Percentiles rank a stretch among this genome's conserved stretches.
phyloP scores from a whole-genome alignment of 495 filamentous ascomycete genomes.

The Amorphotheca resinae region DNA sequence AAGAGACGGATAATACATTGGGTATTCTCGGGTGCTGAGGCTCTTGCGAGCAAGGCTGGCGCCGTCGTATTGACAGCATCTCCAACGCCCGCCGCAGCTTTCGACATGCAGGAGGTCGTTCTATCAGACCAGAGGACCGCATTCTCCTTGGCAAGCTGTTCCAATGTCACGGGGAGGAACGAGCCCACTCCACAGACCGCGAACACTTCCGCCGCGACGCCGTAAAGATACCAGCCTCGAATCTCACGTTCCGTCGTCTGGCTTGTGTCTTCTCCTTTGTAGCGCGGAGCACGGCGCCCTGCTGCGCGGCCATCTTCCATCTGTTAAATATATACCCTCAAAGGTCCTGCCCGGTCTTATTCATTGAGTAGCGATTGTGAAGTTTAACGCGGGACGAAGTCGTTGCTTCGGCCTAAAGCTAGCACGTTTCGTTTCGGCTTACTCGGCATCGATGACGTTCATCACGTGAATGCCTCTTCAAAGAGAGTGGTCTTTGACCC shows the following conservation, averaged over 20 bases:
- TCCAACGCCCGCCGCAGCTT: slow-evolving; percentile 9
- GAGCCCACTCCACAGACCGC: slow-evolving; percentile 87
- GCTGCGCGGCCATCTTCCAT: slow-evolving; percentile 13
- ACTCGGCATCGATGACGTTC: background rate
- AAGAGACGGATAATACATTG: slow-evolving; percentile 78
- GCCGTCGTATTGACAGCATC: slow-evolving; percentile 1
- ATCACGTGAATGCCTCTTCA: background rate
- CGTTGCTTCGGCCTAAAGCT: too few relatives aligned
- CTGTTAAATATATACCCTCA: background rate
- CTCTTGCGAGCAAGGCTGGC: slow-evolving; percentile 15
- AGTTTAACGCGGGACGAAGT: too few relatives aligned
- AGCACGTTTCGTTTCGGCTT: background rate
- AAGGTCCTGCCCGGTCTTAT: background rate
- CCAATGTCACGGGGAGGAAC: slow-evolving; percentile 89
- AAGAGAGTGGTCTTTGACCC: too few relatives aligned
- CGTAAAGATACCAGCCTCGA: slow-evolving; percentile 88
- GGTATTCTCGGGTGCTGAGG: slow-evolving; percentile 22
- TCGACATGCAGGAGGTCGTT: slow-evolving; percentile 50
- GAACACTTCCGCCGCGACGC: slow-evolving; percentile 92
- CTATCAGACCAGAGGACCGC: slow-evolving; percentile 71
- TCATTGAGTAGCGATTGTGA: background rate
- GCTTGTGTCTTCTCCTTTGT: slow-evolving; percentile 78
- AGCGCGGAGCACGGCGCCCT: slow-evolving; percentile 28
- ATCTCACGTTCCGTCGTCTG: slow-evolving; percentile 77
- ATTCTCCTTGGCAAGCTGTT: slow-evolving; percentile 81